Conservation (phyloP, 169 alveolate genomes). For the Amoebophrya sp. region DNA sequence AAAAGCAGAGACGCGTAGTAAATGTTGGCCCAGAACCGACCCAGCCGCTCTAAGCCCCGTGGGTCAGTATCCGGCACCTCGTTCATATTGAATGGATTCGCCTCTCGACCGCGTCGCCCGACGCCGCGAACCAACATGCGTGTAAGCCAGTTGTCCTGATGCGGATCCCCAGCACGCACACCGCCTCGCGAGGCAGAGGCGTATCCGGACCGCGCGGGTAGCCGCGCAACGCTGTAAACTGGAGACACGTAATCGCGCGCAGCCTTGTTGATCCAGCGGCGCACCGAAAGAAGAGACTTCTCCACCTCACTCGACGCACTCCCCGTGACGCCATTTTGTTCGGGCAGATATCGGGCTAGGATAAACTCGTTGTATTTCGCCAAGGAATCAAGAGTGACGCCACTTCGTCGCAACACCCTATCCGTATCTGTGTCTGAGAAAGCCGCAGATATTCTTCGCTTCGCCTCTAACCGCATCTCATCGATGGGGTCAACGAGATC, state of each 20-base stretch:
- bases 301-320: not conserved
- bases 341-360: no score
- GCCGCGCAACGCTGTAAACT: not conserved
- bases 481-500: no score
- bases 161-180: not conserved
- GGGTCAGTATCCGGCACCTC: not conserved
- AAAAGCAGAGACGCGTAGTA: not conserved
- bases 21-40: not conserved
- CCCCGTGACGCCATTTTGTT: not conserved
- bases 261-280: not conserved
- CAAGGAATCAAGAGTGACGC: not conserved
- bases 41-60: not conserved
- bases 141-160: not conserved
- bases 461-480: no score
- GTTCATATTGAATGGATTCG: not conserved
- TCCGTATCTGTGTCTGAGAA: no score
- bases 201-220: not conserved
- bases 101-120: not conserved
- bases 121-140: not conserved
- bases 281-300: not conserved
- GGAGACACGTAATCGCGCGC: not conserved
- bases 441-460: no score
- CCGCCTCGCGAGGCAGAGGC: not conserved
- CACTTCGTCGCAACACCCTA: not conserved
- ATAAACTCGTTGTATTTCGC: not conserved